Evolutionary conservation across 208 protist species (phyloP), one percentile per base, ranked within the genome.

Genomic region (Tetramitus jugosus): DNA sequence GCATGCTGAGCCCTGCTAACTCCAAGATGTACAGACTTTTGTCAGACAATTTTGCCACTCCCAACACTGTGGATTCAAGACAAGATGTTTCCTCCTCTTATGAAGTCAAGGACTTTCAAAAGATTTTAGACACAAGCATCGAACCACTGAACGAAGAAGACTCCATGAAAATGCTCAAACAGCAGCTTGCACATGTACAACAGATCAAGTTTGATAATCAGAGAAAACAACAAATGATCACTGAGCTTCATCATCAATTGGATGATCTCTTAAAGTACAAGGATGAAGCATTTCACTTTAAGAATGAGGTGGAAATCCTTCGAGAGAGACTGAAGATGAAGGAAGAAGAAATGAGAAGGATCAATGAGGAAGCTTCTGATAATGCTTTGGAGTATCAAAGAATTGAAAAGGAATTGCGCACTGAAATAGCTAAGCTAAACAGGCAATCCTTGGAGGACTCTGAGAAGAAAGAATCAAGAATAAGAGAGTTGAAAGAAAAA

Each of bases 21-120:
- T n/a, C n/a, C n/a, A n/a, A n/a, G n/a, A n/a, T n/a, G n/a, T n/a
- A n/a, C n/a, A n/a, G n/a, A n/a, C n/a, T n/a, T n/a, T n/a, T n/a
- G n/a, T n/a, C n/a, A n/a, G n/a, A n/a, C n/a, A n/a, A n/a, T n/a
- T n/a, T n/a, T n/a, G n/a, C n/a, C n/a, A n/a, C n/a, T n/a, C n/a
- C n/a, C n/a, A n/a, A n/a, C n/a, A n/a, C n/a, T n/a, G n/a, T n/a
- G n/a, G n/a, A n/a, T n/a, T n/a, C n/a, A n/a, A n/a, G n/a, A n/a
- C n/a, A n/a, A n/a, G n/a, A n/a, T n/a, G n/a, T n/a, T n/a, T n/a
- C n/a, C n/a, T n/a, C n/a, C n/a, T n/a, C n/a, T n/a, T n/a, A n/a
- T 49, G 65, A 71, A 43, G 29, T 71, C 35, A 71, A 33, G 35
- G 65, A 71, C 8, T 71, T 71, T 29, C 65, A 71, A 71, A 71